Evolutionary conservation across 2,329 filamentous ascomycete genomes (phyloP), one percentile per base, ranked within the genome.

Genomic region (Colletotrichum viniferum): DNA sequence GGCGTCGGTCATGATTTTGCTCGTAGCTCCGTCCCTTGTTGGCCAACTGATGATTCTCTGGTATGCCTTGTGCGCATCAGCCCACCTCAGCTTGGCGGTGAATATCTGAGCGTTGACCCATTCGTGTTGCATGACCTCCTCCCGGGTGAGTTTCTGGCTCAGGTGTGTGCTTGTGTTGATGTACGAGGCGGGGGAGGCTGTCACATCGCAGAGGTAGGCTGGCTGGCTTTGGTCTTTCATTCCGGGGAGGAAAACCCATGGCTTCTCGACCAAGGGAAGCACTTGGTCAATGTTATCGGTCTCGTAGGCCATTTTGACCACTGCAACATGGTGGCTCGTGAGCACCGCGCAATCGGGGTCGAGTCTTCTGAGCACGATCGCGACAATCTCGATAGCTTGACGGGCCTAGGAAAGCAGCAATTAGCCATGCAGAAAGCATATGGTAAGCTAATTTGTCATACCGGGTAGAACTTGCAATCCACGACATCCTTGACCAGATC

Each of bases 1-100:
- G 7, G 95, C 95, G 78, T 98, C 95, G 5, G 94, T 88, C 94
- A 97, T 97, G 66, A 97, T 89, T 82, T 92, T 93, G 83, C 93
- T 96, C 14, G 92, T 88, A 43, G 91, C 88, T 36, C 88, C 86
- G 24, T 92, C 92, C 67, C 87, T 88, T 1, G 89, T 87, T 1
- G 96, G 95, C 73, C 93, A 92, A 4, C 92, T 90, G 43, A 98
- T 87, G 58, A 91, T 90, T 74, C 91, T 88, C 78, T 92, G 90
- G 30, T 96, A 88, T 34, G 92, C 91, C 48, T 88, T 88, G 18
- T 88, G 84, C 1, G 94, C 93, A 73, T 89, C 90, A 21, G 84
- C 81, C 93, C 94, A 96, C 76, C 91, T 84, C 73, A 89, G 87
- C 65, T 88, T 83, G 3, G 88, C 87, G 80, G 93, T 91, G 81